phyloP scores from a whole-genome alignment of 2,329 filamentous ascomycete genomes.

The Clarireedia sp. region DNA sequence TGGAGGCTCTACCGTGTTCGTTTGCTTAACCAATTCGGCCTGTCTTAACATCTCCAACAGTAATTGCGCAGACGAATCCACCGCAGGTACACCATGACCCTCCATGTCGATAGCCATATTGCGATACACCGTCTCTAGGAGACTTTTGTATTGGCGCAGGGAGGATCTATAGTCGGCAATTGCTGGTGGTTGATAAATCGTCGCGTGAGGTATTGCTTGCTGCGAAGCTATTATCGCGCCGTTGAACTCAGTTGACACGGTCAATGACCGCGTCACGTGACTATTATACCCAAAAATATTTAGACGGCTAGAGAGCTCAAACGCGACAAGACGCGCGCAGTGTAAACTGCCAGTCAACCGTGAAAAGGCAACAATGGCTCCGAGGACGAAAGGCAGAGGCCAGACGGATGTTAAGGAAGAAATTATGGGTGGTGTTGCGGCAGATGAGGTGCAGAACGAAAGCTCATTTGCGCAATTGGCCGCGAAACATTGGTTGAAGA shows the following conservation, averaged over 20 bases:
- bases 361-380: conserved; percentile 23
- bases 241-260: neutral
- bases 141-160: neutral
- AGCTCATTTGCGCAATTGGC: conserved; percentile 70
- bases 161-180: neutral
- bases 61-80: conserved; percentile 45
- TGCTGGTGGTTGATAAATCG: neutral
- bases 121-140: neutral
- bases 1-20: conserved; percentile 60
- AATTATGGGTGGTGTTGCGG: conserved; percentile 32
- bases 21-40: conserved; percentile 51
- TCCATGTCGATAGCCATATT: conserved; percentile 36
- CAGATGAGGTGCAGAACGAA: conserved; percentile 64
- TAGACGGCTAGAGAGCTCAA: neutral
- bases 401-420: conserved; percentile 32
- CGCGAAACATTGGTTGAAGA: conserved; percentile 74
- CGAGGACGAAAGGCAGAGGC: conserved; percentile 22
- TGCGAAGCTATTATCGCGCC: neutral
- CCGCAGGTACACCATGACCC: conserved; percentile 44
- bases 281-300: conserved; percentile 6
- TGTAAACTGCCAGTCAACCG: conserved; percentile 10
- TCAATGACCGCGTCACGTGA: neutral
- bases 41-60: conserved; percentile 50
- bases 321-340: conserved; percentile 11
- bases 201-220: neutral